These are phyloP conservation scores for Nicotiana benthamiana DNA, from an alignment of 257 asterid genomes.

Conservation along the genomic window DNA sequence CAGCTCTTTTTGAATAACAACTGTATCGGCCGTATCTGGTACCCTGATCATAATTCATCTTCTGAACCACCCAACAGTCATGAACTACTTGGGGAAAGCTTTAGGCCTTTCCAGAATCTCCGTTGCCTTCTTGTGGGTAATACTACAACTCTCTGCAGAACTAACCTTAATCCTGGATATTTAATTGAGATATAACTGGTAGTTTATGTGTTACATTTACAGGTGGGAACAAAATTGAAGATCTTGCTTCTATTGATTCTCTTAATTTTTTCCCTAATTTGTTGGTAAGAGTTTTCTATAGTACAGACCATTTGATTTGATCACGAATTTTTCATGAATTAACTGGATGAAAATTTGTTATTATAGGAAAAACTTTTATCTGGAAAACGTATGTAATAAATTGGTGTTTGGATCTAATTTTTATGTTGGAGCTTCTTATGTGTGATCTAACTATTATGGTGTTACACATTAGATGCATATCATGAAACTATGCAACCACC, in stretches of 20 bases:
- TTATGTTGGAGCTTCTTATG: neutral
- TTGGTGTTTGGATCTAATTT: neutral
- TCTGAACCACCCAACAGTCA: constrained; percentile 23
- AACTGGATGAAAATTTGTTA: neutral
- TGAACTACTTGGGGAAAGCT: constrained; percentile 29
- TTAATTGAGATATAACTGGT: constrained; percentile 13
- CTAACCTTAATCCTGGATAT: neutral
- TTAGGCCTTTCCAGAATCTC: constrained; percentile 56
- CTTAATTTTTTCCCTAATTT: constrained; percentile 72
- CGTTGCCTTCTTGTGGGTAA: constrained; percentile 76
- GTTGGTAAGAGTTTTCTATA: constrained; percentile 43
- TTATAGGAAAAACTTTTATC: neutral
- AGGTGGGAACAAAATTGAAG: constrained; percentile 76
- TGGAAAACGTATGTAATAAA: neutral
- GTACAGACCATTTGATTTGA: constrained; percentile 1
- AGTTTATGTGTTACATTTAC: constrained; percentile 21
- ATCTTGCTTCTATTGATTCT: constrained; percentile 62
- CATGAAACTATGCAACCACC: neutral
- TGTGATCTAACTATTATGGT: neutral
- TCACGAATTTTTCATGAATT: neutral
- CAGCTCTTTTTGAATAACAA: constrained; percentile 84
- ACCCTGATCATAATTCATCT: constrained; percentile 39
- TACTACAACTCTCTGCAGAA: constrained; percentile 7
- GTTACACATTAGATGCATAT: neutral
- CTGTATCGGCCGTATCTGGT: constrained; percentile 42